Conservation (phyloP, 2,329 filamentous ascomycete genomes). For the Epichloe coenophiala region DNA sequence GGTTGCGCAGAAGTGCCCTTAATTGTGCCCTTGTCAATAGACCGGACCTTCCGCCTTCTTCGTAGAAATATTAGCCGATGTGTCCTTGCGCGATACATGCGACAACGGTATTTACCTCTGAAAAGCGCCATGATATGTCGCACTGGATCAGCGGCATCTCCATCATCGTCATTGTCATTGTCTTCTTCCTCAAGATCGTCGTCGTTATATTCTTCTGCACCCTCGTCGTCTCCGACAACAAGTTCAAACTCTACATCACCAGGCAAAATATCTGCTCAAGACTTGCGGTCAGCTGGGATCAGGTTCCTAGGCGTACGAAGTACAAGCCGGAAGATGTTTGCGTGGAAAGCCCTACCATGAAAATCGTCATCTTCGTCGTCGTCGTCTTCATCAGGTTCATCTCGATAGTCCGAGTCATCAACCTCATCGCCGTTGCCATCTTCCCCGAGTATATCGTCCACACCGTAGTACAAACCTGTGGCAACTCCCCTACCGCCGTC, state of each 20-base stretch:
- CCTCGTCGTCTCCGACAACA: slow-evolving; percentile 9
- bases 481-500: slow-evolving; percentile 14
- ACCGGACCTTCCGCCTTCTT: slow-evolving; percentile 15
- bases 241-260: slow-evolving; percentile 11
- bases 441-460: slow-evolving; percentile 2
- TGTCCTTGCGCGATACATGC: background rate
- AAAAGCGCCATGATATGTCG: slow-evolving; percentile 22
- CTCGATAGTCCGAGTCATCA: slow-evolving; percentile 8
- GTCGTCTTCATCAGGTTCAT: slow-evolving; percentile 10
- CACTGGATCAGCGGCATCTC: slow-evolving; percentile 16
- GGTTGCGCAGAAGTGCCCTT: slow-evolving; percentile 25
- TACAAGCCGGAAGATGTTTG: background rate
- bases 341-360: slow-evolving; percentile 3
- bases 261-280: background rate
- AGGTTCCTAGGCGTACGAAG: background rate
- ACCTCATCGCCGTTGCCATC: slow-evolving; percentile 6
- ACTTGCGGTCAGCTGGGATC: background rate
- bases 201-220: slow-evolving; percentile 9
- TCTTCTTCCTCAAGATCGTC: slow-evolving; percentile 15
- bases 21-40: slow-evolving; percentile 25
- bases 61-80: slow-evolving; percentile 1
- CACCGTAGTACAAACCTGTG: slow-evolving; percentile 9
- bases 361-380: slow-evolving; percentile 11
- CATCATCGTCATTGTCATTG: slow-evolving; percentile 10
- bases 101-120: slow-evolving; percentile 13